Conservation (phyloP, 495 filamentous ascomycete genomes). For the Elaphomyces granulatus region DNA sequence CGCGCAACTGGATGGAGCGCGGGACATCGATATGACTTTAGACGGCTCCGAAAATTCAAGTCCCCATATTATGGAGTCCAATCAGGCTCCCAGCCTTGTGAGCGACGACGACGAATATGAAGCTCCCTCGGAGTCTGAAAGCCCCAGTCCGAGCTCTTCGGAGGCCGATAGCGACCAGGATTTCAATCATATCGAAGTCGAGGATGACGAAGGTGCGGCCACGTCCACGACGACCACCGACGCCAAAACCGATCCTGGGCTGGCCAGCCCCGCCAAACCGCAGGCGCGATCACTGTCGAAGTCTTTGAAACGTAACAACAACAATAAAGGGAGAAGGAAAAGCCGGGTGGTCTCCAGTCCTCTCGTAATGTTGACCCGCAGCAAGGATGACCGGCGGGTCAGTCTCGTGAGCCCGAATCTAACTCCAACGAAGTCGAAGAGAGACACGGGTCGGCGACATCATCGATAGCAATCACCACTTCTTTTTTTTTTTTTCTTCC, state of each 20-base stretch:
- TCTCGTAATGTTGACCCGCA: constrained; percentile 30
- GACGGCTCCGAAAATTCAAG: constrained; percentile 49
- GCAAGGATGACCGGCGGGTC: constrained; percentile 32
- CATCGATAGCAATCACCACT: constrained; percentile 9
- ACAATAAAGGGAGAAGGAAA: constrained; percentile 32
- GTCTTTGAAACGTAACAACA: constrained; percentile 28
- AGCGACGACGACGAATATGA: constrained; percentile 73
- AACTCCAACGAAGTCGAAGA: constrained; percentile 17
- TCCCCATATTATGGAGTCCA: constrained; percentile 65
- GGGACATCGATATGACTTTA: constrained; percentile 32
- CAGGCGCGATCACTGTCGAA: constrained; percentile 24
- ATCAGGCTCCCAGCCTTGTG: constrained; percentile 69
- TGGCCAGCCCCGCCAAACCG: constrained; percentile 20
- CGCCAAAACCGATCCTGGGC: constrained; percentile 24
- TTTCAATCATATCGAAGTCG: constrained; percentile 38
- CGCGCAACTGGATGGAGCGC: constrained; percentile 22
- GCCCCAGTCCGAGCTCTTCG: constrained; percentile 27
- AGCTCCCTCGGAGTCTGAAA: constrained; percentile 36
- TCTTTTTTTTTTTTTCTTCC: constrained; percentile 3
- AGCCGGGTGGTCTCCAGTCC: constrained; percentile 27
- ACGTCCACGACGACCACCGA: constrained; percentile 21
- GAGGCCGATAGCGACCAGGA: constrained; percentile 33
- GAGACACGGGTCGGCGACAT: constrained; percentile 11
- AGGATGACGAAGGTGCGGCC: constrained; percentile 33
- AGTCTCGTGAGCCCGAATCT: constrained; percentile 31